Evolutionary conservation across 2,329 filamentous ascomycete species (phyloP), one percentile per base, ranked within the genome.

Genomic region (Fusarium falciforme): DNA sequence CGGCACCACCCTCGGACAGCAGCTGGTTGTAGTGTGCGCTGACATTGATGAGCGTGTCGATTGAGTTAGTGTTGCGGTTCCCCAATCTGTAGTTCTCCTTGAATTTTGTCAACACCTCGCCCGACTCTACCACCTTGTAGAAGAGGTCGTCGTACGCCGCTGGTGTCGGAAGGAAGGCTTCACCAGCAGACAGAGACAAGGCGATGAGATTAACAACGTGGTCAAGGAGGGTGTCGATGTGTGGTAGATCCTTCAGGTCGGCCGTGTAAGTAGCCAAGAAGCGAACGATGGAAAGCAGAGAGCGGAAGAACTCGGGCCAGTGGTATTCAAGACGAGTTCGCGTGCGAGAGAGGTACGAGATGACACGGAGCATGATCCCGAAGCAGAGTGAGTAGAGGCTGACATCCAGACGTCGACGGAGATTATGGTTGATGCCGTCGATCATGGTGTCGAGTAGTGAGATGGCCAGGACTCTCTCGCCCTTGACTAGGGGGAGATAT

Each of bases 121-220:
- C 94, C 2, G 93, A 93, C 83, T 99, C 96, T 29, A 98, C 95
- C 2, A 98, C 89, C 84, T 99, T 99, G 89, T 99, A 99, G 84
- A 99, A 98, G 0, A 99, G 87, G 79, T 99, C 96, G 78, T 99
- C 96, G 82, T 98, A 98, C 2, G 94, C 92, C 20, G 93, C 90
- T 1, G 95, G 92, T 33, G 93, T 94, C 0, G 96, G 96, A 9
- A 99, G 88, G 83, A 99, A 98, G 3, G 93, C 92, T 81, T 98
- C 96, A 8, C 96, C 96, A 3, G 91, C 90, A 2, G 94, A 96
- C 9, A 99, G 87, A 3, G 94, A 93, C 42, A 98, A 89, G 1
- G 94, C 94, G 42, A 98, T 87, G 7, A 98, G 86, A 79, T 96
- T 95, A 61, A 96, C 92, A 2, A 98, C 89, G 36, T 92, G 89